These are phyloP conservation scores for Bullera alba DNA, from an alignment of 768 basidiomycete genomes.

Conservation along the genomic window DNA sequence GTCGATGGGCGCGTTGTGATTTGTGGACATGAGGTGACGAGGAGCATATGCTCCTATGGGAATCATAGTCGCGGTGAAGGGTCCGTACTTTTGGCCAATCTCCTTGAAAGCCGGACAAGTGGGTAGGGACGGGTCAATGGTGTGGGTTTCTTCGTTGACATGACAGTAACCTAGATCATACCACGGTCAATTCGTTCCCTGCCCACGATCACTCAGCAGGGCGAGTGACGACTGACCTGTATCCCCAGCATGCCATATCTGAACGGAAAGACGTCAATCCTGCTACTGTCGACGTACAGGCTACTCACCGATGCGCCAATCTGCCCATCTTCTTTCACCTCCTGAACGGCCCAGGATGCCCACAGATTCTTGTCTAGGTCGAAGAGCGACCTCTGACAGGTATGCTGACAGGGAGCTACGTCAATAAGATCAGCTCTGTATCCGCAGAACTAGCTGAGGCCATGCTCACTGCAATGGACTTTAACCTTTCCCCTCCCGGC, in stretches of 20 bases:
- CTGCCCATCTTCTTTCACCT: neutral
- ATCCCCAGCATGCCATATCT: slow-evolving; percentile 59
- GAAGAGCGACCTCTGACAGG: slow-evolving; percentile 51
- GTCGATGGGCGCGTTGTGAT: slow-evolving; percentile 64
- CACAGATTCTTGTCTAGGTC: slow-evolving; percentile 60
- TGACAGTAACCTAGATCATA: slow-evolving; percentile 40
- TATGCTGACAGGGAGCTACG: slow-evolving; percentile 53
- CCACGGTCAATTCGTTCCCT: too few relatives aligned
- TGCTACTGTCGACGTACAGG: neutral
- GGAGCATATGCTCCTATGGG: slow-evolving; percentile 52
- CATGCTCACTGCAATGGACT: slow-evolving; percentile 35
- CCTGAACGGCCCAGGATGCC: slow-evolving; percentile 60
- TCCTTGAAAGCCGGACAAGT: slow-evolving; percentile 67
- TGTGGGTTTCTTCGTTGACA: slow-evolving; percentile 26
- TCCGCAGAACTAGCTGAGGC: neutral
- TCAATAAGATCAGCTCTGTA: neutral
- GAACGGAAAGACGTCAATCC: slow-evolving; percentile 8
- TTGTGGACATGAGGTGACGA: slow-evolving; percentile 49
- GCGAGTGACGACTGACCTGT: slow-evolving; percentile 56
- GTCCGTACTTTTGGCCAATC: slow-evolving; percentile 59
- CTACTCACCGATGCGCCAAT: slow-evolving; percentile 15
- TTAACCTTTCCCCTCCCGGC: slow-evolving; percentile 28
- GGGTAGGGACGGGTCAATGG: slow-evolving; percentile 39
- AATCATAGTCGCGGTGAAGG: slow-evolving; percentile 63
- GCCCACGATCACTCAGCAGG: too few relatives aligned